A percentile compares a stretch with the other conserved stretches of the same genome.
phyloP scores from a whole-genome alignment of 139 green algal species.

The Coelastrella sp. region DNA sequence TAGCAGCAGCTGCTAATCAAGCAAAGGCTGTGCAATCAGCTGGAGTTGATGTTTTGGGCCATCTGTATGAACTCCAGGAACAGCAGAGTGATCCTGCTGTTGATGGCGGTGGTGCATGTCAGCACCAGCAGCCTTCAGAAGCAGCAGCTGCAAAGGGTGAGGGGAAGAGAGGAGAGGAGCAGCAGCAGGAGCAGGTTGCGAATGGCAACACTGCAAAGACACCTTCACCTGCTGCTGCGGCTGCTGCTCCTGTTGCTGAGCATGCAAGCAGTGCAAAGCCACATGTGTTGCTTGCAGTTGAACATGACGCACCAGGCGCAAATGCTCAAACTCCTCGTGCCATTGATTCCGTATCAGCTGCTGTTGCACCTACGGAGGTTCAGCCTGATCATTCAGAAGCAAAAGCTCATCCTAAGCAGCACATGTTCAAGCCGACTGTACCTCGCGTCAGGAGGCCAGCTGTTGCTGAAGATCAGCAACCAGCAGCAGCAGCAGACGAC shows the following conservation, averaged over 20 bases:
- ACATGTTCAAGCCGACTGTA: constrained; percentile 4
- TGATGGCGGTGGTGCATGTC: background rate
- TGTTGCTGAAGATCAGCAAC: background rate
- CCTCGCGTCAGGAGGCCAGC: background rate
- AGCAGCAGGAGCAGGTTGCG: background rate
- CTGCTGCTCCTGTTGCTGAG: background rate
- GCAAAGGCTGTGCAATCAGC: background rate
- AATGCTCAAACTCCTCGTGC: no score
- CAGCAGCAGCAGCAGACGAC: background rate
- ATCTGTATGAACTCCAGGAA: background rate
- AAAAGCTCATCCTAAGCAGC: background rate
- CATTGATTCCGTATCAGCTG: background rate
- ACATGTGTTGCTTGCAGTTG: no score
- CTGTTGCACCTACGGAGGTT: background rate
- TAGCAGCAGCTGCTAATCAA: background rate
- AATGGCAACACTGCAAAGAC: background rate
- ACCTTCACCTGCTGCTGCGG: background rate
- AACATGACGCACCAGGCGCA: no score
- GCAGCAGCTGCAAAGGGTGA: background rate
- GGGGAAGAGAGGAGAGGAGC: background rate
- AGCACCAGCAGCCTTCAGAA: background rate
- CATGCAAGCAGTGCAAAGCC: background rate
- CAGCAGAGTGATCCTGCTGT: background rate
- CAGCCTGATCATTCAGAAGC: background rate
- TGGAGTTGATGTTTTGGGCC: background rate